These are phyloP conservation scores for Bruguiera sexangula DNA, from an alignment of 345 rosid species.

Conservation along the genomic window DNA sequence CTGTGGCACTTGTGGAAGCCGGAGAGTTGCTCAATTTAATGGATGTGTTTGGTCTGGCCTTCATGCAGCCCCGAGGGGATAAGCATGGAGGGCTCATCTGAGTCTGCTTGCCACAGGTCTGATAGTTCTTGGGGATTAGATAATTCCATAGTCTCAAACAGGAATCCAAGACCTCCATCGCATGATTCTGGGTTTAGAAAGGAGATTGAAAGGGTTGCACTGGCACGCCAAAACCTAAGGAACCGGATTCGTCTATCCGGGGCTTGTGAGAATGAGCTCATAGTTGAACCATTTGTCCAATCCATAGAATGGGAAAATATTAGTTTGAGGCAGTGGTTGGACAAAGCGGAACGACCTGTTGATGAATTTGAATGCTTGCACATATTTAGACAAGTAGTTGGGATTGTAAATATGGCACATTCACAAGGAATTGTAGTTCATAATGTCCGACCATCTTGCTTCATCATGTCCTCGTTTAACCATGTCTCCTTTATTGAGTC, in stretches of 20 bases:
- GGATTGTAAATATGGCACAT: slow-evolving; percentile 78
- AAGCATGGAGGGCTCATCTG: slow-evolving; percentile 81
- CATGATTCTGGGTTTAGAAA: slow-evolving; percentile 40
- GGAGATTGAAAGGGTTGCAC: slow-evolving; percentile 39
- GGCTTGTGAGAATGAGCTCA: slow-evolving; percentile 51
- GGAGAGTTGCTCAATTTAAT: slow-evolving; percentile 36
- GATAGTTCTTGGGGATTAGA: slow-evolving; percentile 55
- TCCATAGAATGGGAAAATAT: slow-evolving; percentile 77
- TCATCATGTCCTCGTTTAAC: slow-evolving; percentile 85
- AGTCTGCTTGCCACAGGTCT: slow-evolving; percentile 56
- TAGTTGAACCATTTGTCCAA: slow-evolving; percentile 48
- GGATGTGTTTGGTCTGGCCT: slow-evolving; percentile 33
- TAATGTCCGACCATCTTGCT: slow-evolving; percentile 93
- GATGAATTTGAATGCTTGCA: slow-evolving; percentile 86
- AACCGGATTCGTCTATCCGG: slow-evolving; percentile 51
- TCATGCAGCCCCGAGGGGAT: slow-evolving; percentile 45
- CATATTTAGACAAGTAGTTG: slow-evolving; percentile 88
- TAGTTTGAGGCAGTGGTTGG: slow-evolving; percentile 96
- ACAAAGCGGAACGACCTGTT: slow-evolving; percentile 63
- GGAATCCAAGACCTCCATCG: slow-evolving; percentile 39
- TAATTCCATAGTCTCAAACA: slow-evolving; percentile 52
- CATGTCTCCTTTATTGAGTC: slow-evolving; percentile 93
- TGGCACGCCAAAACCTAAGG: slow-evolving; percentile 47
- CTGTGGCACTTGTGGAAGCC: slow-evolving; percentile 24
- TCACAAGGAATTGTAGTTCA: slow-evolving; percentile 89